Percentiles rank a stretch among this genome's conserved stretches.
Conservation (phyloP, 2,329 filamentous ascomycete species). For the Beauveria brongniartii region DNA sequence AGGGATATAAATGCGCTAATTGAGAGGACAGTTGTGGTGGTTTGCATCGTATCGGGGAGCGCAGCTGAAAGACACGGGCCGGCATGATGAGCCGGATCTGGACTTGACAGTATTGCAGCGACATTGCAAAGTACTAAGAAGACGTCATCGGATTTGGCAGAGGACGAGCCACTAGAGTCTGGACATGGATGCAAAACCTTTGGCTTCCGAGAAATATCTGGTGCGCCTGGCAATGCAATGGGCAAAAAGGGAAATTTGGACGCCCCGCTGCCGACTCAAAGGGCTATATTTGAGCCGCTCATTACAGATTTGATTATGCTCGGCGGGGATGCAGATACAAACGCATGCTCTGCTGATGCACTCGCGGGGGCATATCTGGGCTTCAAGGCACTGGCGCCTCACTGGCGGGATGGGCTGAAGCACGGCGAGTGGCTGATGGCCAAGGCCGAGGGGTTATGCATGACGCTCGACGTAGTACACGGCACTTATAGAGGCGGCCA, state of each 20-base stretch:
- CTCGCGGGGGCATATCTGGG: slow-evolving; percentile 41
- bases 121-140: slow-evolving; percentile 26
- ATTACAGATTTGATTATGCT: slow-evolving; percentile 40
- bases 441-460: slow-evolving; percentile 34
- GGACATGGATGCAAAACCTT: slow-evolving; percentile 33
- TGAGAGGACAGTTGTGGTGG: slow-evolving; percentile 31
- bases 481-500: slow-evolving; percentile 17
- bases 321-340: slow-evolving; percentile 45
- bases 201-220: slow-evolving; percentile 35
- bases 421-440: slow-evolving; percentile 36
- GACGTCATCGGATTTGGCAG: slow-evolving; percentile 24
- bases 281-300: slow-evolving; percentile 34
- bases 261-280: slow-evolving; percentile 14
- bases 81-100: slow-evolving; percentile 24
- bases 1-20: slow-evolving; percentile 33
- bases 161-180: slow-evolving; percentile 38
- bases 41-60: slow-evolving; percentile 18
- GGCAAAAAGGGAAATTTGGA: slow-evolving; percentile 22
- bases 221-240: slow-evolving; percentile 33
- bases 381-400: slow-evolving; percentile 33
- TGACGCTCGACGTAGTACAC: slow-evolving; percentile 28
- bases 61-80: slow-evolving; percentile 17
- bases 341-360: slow-evolving; percentile 43
- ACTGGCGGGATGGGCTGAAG: slow-evolving; percentile 40
- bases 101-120: slow-evolving; percentile 26